Percentiles rank a stretch among this genome's conserved stretches.
Conservation (phyloP, 768 basidiomycete species). For the Hebeloma cylindrosporum region DNA sequence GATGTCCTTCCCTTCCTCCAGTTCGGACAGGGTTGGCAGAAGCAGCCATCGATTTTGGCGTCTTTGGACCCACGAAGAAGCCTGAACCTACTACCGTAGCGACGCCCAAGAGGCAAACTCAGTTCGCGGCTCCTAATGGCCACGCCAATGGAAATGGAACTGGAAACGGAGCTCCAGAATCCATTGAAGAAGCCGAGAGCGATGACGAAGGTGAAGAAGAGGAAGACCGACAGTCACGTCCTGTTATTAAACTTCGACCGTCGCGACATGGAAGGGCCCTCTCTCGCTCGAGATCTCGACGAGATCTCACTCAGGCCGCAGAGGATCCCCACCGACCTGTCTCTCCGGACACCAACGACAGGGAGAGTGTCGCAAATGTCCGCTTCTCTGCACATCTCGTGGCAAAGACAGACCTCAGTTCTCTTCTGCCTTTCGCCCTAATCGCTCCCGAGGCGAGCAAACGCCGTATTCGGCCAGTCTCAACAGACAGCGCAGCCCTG, state of each 20-base stretch:
- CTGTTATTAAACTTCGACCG: slow-evolving; percentile 71
- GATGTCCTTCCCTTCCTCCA: slow-evolving; percentile 11
- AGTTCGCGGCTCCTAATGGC: slow-evolving; percentile 31
- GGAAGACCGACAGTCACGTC: slow-evolving; percentile 60
- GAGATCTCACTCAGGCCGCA: slow-evolving; percentile 58
- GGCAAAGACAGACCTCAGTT: slow-evolving; percentile 56
- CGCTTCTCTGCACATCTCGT: slow-evolving; percentile 75
- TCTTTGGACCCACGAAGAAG: slow-evolving; percentile 55
- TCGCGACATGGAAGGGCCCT: slow-evolving; percentile 45
- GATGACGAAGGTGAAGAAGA: slow-evolving; percentile 42
- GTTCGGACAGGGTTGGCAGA: slow-evolving; percentile 66
- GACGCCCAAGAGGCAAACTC: slow-evolving; percentile 36
- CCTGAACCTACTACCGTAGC: slow-evolving; percentile 22
- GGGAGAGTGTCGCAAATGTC: slow-evolving; percentile 71
- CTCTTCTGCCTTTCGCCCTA: slow-evolving; percentile 74
- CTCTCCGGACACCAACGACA: slow-evolving; percentile 58
- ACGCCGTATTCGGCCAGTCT: slow-evolving; percentile 38
- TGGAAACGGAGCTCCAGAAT: slow-evolving; percentile 19
- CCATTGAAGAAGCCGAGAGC: slow-evolving; percentile 30
- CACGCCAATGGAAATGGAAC: slow-evolving; percentile 29
- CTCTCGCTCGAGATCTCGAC: slow-evolving; percentile 74
- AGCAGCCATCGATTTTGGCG: slow-evolving; percentile 73
- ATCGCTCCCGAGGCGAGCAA: slow-evolving; percentile 67
- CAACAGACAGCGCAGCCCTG: slow-evolving; percentile 32
- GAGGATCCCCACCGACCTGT: slow-evolving; percentile 58